Evolutionary conservation across 306 rosid genomes (phyloP).

Genomic region (Sphenostylis stenocarpa): DNA sequence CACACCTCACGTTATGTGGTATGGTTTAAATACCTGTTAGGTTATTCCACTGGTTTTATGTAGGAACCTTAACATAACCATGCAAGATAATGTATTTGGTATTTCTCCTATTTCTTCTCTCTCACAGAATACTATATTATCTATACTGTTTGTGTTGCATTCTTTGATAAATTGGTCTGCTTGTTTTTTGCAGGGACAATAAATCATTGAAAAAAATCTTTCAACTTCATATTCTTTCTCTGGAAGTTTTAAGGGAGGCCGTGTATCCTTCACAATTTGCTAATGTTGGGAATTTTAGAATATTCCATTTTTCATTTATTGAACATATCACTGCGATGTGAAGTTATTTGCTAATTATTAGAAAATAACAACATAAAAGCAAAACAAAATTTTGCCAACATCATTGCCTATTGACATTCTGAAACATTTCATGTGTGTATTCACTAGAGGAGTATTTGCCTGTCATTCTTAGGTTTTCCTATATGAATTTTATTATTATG

Average conservation of each 20-base stretch:
- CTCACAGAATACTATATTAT: neutral
- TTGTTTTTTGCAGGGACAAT: conserved; percentile 64
- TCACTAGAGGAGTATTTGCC: neutral
- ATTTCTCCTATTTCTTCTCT: conserved; percentile 9
- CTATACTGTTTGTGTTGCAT: conserved; percentile 11
- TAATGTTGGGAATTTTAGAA: conserved; percentile 30
- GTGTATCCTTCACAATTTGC: conserved; percentile 79
- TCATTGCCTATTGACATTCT: conserved; percentile 12
- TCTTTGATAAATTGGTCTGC: conserved; percentile 34
- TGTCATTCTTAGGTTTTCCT: neutral
- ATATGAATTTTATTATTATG: conserved; percentile 7
- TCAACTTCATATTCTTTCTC: conserved; percentile 79
- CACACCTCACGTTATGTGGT: too few species aligned
- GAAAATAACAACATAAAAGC: neutral
- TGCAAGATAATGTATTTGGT: neutral
- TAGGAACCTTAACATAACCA: too few species aligned
- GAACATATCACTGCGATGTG: conserved; percentile 5
- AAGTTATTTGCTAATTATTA: neutral
- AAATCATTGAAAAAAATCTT: conserved; percentile 55
- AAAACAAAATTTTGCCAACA: conserved; percentile 1
- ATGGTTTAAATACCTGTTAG: too few species aligned
- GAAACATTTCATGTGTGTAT: conserved; percentile 27
- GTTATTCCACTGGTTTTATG: too few species aligned
- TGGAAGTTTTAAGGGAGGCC: conserved; percentile 92
- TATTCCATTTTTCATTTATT: conserved; percentile 19